phyloP scores from a whole-genome alignment of 768 basidiomycete species.

The Trametes cingulata region DNA sequence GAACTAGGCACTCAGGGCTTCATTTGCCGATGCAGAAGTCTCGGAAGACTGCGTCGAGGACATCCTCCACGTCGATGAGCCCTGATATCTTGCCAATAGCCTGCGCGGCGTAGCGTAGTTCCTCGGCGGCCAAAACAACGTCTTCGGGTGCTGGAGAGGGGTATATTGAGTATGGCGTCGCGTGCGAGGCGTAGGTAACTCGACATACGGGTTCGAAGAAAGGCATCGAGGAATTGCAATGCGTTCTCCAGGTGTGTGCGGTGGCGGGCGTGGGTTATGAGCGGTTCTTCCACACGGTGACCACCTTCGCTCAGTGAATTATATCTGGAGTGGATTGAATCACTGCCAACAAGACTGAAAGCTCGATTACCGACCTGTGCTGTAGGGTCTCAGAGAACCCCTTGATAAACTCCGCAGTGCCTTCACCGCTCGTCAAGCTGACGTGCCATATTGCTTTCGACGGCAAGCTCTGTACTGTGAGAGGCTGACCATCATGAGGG shows the following conservation, averaged over 20 bases:
- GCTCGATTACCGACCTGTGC: constrained; percentile 41
- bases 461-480: neutral
- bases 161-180: neutral
- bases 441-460: constrained; percentile 49
- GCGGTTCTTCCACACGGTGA: constrained; percentile 40
- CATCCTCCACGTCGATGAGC: constrained; percentile 76
- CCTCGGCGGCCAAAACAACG: constrained; percentile 82
- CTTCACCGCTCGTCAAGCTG: constrained; percentile 62
- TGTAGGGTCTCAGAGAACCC: constrained; percentile 56
- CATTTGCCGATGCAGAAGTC: constrained; percentile 92
- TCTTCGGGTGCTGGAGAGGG: constrained; percentile 54
- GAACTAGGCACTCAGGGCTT: too few species aligned
- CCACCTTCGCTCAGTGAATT: constrained; percentile 12
- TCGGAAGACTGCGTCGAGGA: constrained; percentile 78
- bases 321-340: constrained; percentile 12
- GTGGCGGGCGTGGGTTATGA: constrained; percentile 82
- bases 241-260: constrained; percentile 73
- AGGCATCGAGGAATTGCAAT: constrained; percentile 59
- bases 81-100: constrained; percentile 88
- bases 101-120: constrained; percentile 81
- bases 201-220: constrained; percentile 48
- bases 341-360: too few species aligned
- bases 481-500: neutral
- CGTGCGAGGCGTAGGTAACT: neutral
- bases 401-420: constrained; percentile 58